A percentile compares a stretch with the other conserved stretches of the same genome.
Evolutionary conservation across 2,329 filamentous ascomycete genomes (phyloP).

Genomic region (Aspergillus fischeri): DNA sequence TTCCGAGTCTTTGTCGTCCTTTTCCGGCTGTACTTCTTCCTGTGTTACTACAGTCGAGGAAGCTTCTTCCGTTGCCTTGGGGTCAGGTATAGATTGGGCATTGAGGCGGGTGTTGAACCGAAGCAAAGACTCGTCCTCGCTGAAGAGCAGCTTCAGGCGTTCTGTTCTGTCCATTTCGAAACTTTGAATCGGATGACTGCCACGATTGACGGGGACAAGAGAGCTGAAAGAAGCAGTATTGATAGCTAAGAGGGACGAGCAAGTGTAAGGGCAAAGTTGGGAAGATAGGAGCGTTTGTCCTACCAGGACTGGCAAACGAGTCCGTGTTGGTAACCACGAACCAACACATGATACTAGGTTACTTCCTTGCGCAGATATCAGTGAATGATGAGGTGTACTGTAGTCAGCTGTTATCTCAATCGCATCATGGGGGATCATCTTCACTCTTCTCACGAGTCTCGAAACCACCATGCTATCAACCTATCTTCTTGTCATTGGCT

Average conservation of each 20-base stretch:
- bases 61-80: background rate
- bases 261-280: background rate
- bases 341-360: background rate
- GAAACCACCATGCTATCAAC: background rate
- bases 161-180: slow-evolving; percentile 20
- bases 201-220: background rate
- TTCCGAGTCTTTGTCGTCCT: background rate
- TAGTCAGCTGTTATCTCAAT: background rate
- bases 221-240: background rate
- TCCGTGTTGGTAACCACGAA: background rate
- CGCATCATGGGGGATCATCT: background rate
- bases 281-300: background rate
- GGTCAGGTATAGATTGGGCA: background rate
- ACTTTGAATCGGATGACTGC: too few species aligned
- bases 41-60: background rate
- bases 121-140: slow-evolving; percentile 21
- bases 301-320: background rate
- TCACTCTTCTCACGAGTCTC: background rate
- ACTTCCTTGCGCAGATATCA: background rate
- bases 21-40: background rate
- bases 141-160: slow-evolving; percentile 29
- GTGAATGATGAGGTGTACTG: background rate
- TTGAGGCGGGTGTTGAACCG: slow-evolving; percentile 17
- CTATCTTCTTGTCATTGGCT: background rate
- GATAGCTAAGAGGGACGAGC: background rate